These are phyloP conservation scores for Sporisorium iseilematis-ciliati DNA, from an alignment of 1,284 basidiomycete species.

Conservation along the genomic window DNA sequence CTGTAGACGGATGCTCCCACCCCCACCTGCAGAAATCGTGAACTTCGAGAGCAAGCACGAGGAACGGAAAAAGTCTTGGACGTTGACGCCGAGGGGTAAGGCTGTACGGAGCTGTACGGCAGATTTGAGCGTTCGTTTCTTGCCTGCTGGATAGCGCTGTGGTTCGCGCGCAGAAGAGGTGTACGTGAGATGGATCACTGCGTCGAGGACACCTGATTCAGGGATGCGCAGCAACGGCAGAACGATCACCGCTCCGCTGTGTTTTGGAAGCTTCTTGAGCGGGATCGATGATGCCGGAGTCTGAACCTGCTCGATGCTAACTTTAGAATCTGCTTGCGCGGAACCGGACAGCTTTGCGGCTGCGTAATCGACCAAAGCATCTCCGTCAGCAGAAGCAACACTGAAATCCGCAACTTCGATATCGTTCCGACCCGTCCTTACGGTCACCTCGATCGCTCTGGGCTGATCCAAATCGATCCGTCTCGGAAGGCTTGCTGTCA, in stretches of 20 bases:
- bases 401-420: conserved; percentile 41
- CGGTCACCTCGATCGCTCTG: conserved; percentile 43
- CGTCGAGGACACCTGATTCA: conserved; percentile 31
- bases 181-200: conserved; percentile 39
- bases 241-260: conserved; percentile 8
- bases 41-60: conserved; percentile 59
- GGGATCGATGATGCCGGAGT: background rate
- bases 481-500: conserved; percentile 28
- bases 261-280: conserved; percentile 7
- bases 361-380: conserved; percentile 9
- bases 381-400: conserved; percentile 22
- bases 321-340: background rate
- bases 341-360: background rate
- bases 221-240: conserved; percentile 40
- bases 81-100: conserved; percentile 66
- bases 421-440: conserved; percentile 52
- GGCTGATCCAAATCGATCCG: conserved; percentile 55
- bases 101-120: conserved; percentile 35
- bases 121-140: conserved; percentile 24
- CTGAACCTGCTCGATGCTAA: background rate
- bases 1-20: conserved; percentile 38
- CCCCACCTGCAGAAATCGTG: conserved; percentile 52
- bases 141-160: conserved; percentile 21
- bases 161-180: background rate
- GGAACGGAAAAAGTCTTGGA: conserved; percentile 68